phyloP scores from a whole-genome alignment of 73 alveolate species.

The Paramecium tetraurelia region DNA sequence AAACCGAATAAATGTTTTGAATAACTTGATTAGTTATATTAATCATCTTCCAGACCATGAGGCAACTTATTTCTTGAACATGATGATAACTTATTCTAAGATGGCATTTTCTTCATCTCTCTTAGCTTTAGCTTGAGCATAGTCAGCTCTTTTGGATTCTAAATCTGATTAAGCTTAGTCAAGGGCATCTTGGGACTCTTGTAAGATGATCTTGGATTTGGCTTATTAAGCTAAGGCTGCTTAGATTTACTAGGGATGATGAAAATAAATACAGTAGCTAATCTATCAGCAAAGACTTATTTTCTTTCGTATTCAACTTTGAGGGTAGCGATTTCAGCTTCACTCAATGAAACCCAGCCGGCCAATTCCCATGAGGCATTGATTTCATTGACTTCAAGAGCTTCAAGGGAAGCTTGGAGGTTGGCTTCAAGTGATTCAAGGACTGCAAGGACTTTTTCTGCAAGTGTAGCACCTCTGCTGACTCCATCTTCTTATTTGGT shows the following conservation, averaged over 20 bases:
- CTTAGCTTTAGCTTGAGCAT: slow-evolving; percentile 51
- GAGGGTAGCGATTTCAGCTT: slow-evolving; percentile 23
- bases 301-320: slow-evolving; percentile 30
- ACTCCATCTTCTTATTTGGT: neutral
- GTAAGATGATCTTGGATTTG: slow-evolving; percentile 8
- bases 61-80: slow-evolving; percentile 53
- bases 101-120: slow-evolving; percentile 51
- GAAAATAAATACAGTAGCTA: slow-evolving; percentile 26
- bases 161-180: slow-evolving; percentile 31
- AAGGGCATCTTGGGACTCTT: slow-evolving; percentile 46
- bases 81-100: slow-evolving; percentile 12
- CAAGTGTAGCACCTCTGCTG: slow-evolving; percentile 47
- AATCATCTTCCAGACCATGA: slow-evolving; percentile 56
- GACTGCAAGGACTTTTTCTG: slow-evolving; percentile 42
- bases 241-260: neutral
- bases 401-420: neutral
- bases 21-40: neutral
- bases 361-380: slow-evolving; percentile 55
- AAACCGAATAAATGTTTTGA: neutral
- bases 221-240: slow-evolving; percentile 50
- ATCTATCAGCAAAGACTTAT: slow-evolving; percentile 47
- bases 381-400: slow-evolving; percentile 24
- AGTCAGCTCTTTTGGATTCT: slow-evolving; percentile 23
- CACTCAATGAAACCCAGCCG: slow-evolving; percentile 48
- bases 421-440: slow-evolving; percentile 21